Conservation (phyloP, 306 rosid species). For the Oxytropis ochrocephala region DNA sequence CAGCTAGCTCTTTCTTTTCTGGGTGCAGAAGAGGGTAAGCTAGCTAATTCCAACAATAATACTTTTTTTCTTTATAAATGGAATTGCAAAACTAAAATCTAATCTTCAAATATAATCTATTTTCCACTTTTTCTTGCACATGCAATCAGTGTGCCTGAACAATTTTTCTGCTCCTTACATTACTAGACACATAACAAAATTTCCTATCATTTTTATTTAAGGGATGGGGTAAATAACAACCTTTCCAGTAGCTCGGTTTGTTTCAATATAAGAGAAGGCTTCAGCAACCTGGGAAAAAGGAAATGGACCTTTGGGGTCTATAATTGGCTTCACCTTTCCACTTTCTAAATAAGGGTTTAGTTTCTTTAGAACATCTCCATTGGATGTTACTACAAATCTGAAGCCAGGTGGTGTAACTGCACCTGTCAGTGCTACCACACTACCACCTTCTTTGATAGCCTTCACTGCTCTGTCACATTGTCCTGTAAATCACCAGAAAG, state of each 20-base stretch:
- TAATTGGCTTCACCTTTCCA: slow-evolving; percentile 83
- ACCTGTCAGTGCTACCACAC: slow-evolving; percentile 84
- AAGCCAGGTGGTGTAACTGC: slow-evolving; percentile 91
- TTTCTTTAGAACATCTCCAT: slow-evolving; percentile 76
- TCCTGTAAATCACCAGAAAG: slow-evolving; percentile 41
- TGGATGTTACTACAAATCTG: slow-evolving; percentile 89
- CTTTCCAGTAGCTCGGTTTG: slow-evolving; percentile 69
- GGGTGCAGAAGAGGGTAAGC: too few species aligned
- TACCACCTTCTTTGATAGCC: slow-evolving; percentile 81
- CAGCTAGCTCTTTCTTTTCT: too few species aligned
- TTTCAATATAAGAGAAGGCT: slow-evolving; percentile 90
- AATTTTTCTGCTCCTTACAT: background rate
- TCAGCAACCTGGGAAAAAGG: slow-evolving; percentile 68
- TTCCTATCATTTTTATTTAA: background rate
- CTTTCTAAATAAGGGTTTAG: slow-evolving; percentile 79
- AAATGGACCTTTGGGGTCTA: slow-evolving; percentile 80
- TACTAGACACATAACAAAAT: slow-evolving; percentile 27
- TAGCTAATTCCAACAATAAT: too few species aligned
- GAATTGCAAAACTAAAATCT: too few species aligned
- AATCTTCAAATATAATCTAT: too few species aligned
- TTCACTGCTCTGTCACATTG: slow-evolving; percentile 92
- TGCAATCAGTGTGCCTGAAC: too few species aligned
- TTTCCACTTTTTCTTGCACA: too few species aligned
- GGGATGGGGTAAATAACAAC: slow-evolving; percentile 82
- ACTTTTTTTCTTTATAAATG: too few species aligned